Base-by-base conservation (phyloP, 2,329 filamentous ascomycete species). In the Apiospora kogelbergensis region DNA sequence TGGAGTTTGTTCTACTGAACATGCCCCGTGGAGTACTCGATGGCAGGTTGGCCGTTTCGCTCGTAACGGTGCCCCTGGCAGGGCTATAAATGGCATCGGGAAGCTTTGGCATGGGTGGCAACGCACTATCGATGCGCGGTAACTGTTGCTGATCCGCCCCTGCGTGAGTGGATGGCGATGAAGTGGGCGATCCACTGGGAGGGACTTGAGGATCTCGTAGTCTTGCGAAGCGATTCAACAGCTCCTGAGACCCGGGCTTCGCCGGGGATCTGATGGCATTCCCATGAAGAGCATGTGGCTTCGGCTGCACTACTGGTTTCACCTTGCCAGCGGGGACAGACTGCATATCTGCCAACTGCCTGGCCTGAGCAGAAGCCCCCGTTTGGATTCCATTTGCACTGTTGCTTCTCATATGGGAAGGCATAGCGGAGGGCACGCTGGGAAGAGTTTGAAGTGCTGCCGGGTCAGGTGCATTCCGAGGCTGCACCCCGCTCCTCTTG, bases 11-110 rank as follows among this genome's bases (percentile, higher is more conserved):
- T 57, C 89, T 84, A 67, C 86, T 88, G 66, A 89, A 90, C 75
- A 90, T 85, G 71, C 88, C 89, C 20, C 90, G 84, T 1, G 90
- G 86, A 3, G 88, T 90, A 73, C 87, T 90, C 30, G 90, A 84
- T 1, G 91, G 91, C 2, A 90, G 85, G 48, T 90, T 86, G 10
- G 91, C 87, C 30, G 88, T 85, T 70, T 90, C 89, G 30, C 87
- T 88, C 3, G 90, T 89, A 5, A 91, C 84, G 68, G 89, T 91
- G 37, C 92, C 93, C 42, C 91, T 86, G 1, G 90, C 90, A n/a
- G 92, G 92, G 74, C 90, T 94, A 76, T 94, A 95, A 4, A 93
- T 92, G 9, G 92, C 91, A 74, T 90, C 91, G 1, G 92, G 92
- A 63, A 91, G 81, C 76, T 91, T 92, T 13, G 92, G 92, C 75